phyloP scores from a whole-genome alignment of 2,329 filamentous ascomycete species.

The Paracamarosporium sp. region DNA sequence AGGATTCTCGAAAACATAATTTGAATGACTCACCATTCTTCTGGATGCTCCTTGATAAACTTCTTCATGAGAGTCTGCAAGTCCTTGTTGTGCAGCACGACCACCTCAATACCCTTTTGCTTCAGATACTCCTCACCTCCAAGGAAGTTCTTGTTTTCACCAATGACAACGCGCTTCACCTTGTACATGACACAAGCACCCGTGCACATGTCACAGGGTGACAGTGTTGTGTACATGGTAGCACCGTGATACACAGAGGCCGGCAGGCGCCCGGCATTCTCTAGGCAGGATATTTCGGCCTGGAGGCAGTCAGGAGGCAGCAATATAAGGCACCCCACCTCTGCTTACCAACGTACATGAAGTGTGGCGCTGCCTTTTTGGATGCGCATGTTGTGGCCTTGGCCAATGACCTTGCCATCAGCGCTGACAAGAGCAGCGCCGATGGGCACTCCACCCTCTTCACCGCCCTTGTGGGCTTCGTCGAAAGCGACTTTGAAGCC shows the following conservation, averaged over 20 bases:
- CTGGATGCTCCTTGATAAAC: conserved; percentile 76
- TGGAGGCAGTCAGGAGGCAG: conserved; percentile 46
- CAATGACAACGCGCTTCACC: conserved; percentile 75
- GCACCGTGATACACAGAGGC: conserved; percentile 72
- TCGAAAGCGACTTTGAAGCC: conserved; percentile 66
- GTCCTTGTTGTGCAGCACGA: conserved; percentile 71
- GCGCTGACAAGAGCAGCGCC: conserved; percentile 70
- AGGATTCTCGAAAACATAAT: background rate
- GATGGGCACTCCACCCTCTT: conserved; percentile 66
- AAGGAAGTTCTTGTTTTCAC: conserved; percentile 76
- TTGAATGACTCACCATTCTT: conserved; percentile 64
- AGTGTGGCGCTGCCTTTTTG: conserved; percentile 75
- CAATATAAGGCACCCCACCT: too few relatives aligned
- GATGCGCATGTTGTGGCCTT: conserved; percentile 77
- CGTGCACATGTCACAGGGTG: conserved; percentile 83
- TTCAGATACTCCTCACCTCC: conserved; percentile 76
- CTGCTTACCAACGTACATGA: conserved; percentile 62
- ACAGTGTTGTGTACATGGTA: conserved; percentile 85
- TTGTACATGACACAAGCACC: conserved; percentile 80
- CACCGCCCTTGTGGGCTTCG: conserved; percentile 61
- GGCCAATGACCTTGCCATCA: conserved; percentile 73
- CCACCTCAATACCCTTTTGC: conserved; percentile 72
- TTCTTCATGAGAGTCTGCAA: conserved; percentile 73
- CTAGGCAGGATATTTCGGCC: conserved; percentile 79
- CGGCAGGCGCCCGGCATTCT: conserved; percentile 74